Base-by-base conservation (phyloP, 495 filamentous ascomycete genomes). In the Endocarpon pusillum region DNA sequence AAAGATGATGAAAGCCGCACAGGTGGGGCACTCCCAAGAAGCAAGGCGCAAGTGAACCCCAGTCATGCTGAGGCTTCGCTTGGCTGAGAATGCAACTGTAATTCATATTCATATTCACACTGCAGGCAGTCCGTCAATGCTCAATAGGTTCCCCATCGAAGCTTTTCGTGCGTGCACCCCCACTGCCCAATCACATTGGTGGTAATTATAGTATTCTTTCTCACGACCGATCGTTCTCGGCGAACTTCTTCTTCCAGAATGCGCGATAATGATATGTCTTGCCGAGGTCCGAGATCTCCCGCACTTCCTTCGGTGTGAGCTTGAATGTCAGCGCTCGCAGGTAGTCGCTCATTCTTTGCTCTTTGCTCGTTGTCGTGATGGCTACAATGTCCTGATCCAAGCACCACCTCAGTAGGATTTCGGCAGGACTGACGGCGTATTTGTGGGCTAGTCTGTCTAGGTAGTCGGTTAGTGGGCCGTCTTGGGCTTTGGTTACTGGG, bases 381-480 rank as follows among this genome's bases (percentile, higher is more conserved):
- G 69, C 58, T n/a, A 86, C 71, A 33, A 78, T 55, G 25, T 74
- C 81, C 47, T 83, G 79, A 41, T 94, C 81, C 21, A 92, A 54
- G 19, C 66, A 68, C 84, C 84, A 94, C 36, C 85, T 53, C 39
- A 92, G 44, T 14, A 64, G 60, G 34, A 92, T 62, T 39, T 87
- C 81, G 0, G 61, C 66, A 36, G 73, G 63, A 10, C 55, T 65
- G 17, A 91, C 84, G 3, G 63, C 75, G 43, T 94, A 91, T 59
- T 91, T 94, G 42, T 52, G 60, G 5, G 78, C 78, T 34, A 92
- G 46, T 8, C 44, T 42, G 15, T 59, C 55, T 39, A 82, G 59
- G 10, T 72, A 46, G 6, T 53, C 55, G 42, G 86, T 83, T 12
- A 78, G 47, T 0, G 83, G 83, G 0, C 84, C 84, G 0, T 67